Conservation (phyloP, 352 stramenopile genomes). For the Hyaloperonospora arabidopsidis region DNA sequence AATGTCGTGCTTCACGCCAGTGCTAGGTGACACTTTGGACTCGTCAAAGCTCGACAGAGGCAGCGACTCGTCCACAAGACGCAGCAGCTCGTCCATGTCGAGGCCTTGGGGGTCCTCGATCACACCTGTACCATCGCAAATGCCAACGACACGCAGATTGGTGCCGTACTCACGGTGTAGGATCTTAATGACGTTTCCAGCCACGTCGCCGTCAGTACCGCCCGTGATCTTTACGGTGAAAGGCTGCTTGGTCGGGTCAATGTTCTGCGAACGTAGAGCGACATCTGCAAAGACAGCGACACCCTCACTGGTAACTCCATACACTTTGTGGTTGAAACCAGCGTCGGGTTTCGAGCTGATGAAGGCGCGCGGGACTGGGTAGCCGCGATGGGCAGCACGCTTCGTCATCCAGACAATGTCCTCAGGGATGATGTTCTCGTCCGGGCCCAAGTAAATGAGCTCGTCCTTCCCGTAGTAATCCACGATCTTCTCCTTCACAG, state of each 20-base stretch:
- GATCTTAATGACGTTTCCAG: conserved; percentile 97
- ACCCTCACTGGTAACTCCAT: conserved; percentile 76
- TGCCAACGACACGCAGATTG: conserved; percentile 90
- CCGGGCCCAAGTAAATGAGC: conserved; percentile 74
- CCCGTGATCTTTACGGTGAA: conserved; percentile 88
- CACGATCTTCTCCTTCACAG: conserved; percentile 62
- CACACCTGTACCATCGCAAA: conserved; percentile 89
- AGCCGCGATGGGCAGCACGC: conserved; percentile 65
- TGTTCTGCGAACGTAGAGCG: conserved; percentile 64
- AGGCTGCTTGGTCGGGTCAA: conserved; percentile 61
- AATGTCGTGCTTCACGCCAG: conserved; percentile 80
- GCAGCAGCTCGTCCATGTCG: conserved; percentile 90
- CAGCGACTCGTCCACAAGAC: conserved; percentile 88
- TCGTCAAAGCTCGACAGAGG: conserved; percentile 77
- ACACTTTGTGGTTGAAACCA: conserved; percentile 85
- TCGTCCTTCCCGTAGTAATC: conserved; percentile 81
- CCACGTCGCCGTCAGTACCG: conserved; percentile 95
- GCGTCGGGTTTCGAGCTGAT: conserved; percentile 81
- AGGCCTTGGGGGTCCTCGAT: conserved; percentile 94
- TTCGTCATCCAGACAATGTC: conserved; percentile 84
- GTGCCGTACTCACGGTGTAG: conserved; percentile 89
- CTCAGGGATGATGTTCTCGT: conserved; percentile 76
- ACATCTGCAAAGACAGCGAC: conserved; percentile 79
- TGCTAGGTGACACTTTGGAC: conserved; percentile 32
- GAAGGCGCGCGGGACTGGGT: conserved; percentile 74